These are phyloP conservation scores for Rhodocollybia butyracea DNA, from an alignment of 768 basidiomycete species.

Conservation along the genomic window DNA sequence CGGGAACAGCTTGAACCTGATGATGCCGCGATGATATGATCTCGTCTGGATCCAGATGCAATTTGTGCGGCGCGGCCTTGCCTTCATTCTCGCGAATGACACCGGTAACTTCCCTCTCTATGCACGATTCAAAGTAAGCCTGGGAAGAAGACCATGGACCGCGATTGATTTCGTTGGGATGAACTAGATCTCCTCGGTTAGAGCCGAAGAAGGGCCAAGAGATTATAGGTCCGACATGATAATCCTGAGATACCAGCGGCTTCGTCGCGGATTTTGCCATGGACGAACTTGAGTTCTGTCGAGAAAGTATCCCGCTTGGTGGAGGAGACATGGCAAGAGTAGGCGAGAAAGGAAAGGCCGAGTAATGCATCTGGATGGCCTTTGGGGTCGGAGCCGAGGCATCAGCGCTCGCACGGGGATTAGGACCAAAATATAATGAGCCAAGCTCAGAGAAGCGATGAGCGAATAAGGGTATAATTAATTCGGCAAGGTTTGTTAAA, in stretches of 20 bases:
- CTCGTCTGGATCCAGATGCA: constrained; percentile 82
- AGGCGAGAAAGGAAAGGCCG: constrained; percentile 43
- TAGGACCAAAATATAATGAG: constrained; percentile 62
- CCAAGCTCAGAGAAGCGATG: constrained; percentile 77
- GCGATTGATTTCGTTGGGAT: constrained; percentile 70
- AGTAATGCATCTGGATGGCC: constrained; percentile 34
- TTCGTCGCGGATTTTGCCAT: neutral
- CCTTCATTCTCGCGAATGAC: constrained; percentile 79
- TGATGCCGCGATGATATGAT: constrained; percentile 71
- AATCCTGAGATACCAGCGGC: constrained; percentile 24
- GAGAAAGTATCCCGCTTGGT: constrained; percentile 19
- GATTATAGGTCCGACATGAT: constrained; percentile 76
- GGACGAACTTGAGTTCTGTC: constrained; percentile 19
- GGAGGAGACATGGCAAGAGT: constrained; percentile 32
- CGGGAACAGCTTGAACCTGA: constrained; percentile 61
- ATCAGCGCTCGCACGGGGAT: constrained; percentile 26
- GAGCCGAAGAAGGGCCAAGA: constrained; percentile 93
- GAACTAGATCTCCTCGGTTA: constrained; percentile 67
- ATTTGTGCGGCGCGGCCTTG: constrained; percentile 66
- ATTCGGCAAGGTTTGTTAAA: constrained; percentile 62
- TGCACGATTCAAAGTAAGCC: constrained; percentile 64
- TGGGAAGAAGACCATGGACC: constrained; percentile 69
- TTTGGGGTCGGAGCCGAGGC: constrained; percentile 43
- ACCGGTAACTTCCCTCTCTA: constrained; percentile 66
- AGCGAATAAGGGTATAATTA: constrained; percentile 71